Conservation (phyloP, 2,329 filamentous ascomycete species). For the Colletotrichum limetticola region DNA sequence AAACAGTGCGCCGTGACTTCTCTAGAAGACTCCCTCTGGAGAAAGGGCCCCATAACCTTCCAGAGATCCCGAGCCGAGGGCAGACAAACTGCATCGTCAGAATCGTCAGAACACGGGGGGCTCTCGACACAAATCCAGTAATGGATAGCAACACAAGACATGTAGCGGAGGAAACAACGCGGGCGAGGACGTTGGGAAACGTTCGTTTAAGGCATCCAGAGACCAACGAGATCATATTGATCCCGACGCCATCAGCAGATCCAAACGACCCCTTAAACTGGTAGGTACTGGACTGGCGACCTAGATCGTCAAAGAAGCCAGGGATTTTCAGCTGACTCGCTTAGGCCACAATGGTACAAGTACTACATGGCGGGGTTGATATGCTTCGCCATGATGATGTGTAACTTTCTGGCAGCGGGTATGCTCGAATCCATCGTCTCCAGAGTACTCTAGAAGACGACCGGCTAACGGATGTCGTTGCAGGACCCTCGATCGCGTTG, state of each 20-base stretch:
- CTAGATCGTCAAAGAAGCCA: background rate
- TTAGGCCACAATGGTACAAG: constrained; percentile 57
- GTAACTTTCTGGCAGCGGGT: constrained; percentile 67
- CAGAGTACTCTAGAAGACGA: background rate
- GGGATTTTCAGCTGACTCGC: constrained; percentile 3
- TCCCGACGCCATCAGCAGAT: constrained; percentile 57
- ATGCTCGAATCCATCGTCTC: constrained; percentile 6
- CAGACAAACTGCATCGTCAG: background rate
- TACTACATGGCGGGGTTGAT: constrained; percentile 61
- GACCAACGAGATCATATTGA: constrained; percentile 59
- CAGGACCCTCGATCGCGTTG: constrained; percentile 61
- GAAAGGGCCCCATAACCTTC: background rate
- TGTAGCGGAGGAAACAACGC: constrained; percentile 4
- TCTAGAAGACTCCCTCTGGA: background rate
- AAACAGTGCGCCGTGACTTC: background rate
- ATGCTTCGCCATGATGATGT: constrained; percentile 64
- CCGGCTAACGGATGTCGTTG: background rate
- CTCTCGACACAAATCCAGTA: background rate
- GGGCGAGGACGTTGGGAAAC: constrained; percentile 49
- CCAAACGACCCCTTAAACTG: constrained; percentile 65
- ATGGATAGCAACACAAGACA: constrained; percentile 1
- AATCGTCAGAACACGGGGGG: background rate
- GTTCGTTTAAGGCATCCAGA: constrained; percentile 53
- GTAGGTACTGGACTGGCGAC: constrained; percentile 43
- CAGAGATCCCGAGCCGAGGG: constrained; percentile 1